Base-by-base conservation (phyloP, 495 filamentous ascomycete species). In the Penicillium ochrochloron region DNA sequence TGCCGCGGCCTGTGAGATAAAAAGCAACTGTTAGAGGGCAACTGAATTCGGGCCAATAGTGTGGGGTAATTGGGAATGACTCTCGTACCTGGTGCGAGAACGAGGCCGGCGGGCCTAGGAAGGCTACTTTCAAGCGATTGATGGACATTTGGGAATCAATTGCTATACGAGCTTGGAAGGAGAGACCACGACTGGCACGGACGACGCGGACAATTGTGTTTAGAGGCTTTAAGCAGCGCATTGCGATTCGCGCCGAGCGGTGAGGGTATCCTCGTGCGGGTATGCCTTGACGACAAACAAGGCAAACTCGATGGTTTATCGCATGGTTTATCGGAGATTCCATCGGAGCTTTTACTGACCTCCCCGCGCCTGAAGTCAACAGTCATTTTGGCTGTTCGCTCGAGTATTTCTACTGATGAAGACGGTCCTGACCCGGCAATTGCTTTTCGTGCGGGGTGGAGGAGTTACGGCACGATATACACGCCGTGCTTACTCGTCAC, bases 71-170 rank as follows among this genome's bases (percentile, higher is more conserved):
- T 6, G 41, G 57, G 53, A 33, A 64, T 53, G 33, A 54, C 31
- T 54, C 61, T 57, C 31, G 67, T 70, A 96, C 94, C 86, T 97
- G 94, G 76, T 98, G 94, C 11, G 95, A 94, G 76, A 96, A 97
- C 11, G 93, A 94, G 5, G 90, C 86, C 19, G 81, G 66, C 12
- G 94, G 94, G 19, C 94, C 94, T n/a, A 98, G 76, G 72, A 90
- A 98, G 39, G 90, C 89, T 27, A 97, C 91, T 62, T 62, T 74
- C 55, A 77, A 59, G 34, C 64, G 64, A 54, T 69, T 65, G 69
- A 72, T 74, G 5, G 44, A 42, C 52, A 61, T 60, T n/a, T 61
- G 39, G 35, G 33, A 15, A 23, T 19, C n/a, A 2, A 53, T 57
- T 27, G 37, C 23, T 42, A 19, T 14, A 39, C 21, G 5, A 52